Conservation (phyloP, 495 filamentous ascomycete genomes). For the Viridothelium virens region DNA sequence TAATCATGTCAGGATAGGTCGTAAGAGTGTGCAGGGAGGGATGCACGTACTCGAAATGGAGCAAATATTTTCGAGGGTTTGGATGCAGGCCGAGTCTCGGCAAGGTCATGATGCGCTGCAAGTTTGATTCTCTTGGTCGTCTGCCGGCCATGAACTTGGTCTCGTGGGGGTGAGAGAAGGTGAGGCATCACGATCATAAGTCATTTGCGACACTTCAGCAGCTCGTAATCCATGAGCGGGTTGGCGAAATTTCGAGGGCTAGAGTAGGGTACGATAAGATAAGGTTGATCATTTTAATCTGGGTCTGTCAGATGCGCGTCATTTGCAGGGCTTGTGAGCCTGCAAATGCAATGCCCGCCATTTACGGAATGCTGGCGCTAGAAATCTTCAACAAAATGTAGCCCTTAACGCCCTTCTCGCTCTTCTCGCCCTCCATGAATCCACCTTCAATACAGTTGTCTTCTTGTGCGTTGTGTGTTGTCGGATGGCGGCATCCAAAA, state of each 20-base stretch:
- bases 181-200: neutral
- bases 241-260: no score
- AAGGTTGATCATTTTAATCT: conserved; percentile 1
- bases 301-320: neutral
- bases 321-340: neutral
- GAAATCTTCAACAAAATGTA: no score
- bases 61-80: conserved; percentile 69
- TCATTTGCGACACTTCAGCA: neutral
- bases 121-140: conserved; percentile 31
- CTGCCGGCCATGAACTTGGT: neutral
- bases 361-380: no score
- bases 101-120: conserved; percentile 28
- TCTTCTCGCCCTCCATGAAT: neutral
- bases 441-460: neutral
- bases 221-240: no score
- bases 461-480: neutral
- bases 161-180: neutral
- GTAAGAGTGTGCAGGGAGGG: neutral
- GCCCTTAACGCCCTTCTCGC: no score
- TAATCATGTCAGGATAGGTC: conserved; percentile 33
- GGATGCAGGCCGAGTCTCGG: conserved; percentile 13
- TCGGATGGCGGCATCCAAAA: neutral
- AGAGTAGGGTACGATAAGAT: neutral
- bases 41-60: conserved; percentile 68
- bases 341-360: no score